A percentile compares a stretch with the other conserved stretches of the same genome.
phyloP scores from a whole-genome alignment of 805 yeast genomes.

The Candida sithepensis region DNA sequence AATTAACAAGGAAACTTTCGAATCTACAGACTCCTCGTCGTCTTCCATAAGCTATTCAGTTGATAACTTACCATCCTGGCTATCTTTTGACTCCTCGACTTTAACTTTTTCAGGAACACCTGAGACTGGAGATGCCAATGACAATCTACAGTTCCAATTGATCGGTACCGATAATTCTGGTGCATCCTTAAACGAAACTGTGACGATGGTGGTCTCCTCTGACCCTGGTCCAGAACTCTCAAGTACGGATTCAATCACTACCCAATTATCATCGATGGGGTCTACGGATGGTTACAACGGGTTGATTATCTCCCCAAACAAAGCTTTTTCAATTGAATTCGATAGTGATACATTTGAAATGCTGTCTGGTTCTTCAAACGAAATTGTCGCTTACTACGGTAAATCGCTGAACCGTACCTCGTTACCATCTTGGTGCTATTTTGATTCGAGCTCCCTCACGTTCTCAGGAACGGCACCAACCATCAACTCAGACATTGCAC shows the following conservation, averaged over 20 bases:
- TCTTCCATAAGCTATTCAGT: slow-evolving; percentile 54
- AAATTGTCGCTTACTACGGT: slow-evolving; percentile 71
- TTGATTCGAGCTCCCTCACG: slow-evolving; percentile 57
- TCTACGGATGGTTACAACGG: slow-evolving; percentile 74
- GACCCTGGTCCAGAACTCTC: slow-evolving; percentile 52
- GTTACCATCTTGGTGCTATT: slow-evolving; percentile 84
- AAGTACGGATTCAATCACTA: slow-evolving; percentile 38
- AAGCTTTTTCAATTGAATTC: slow-evolving; percentile 62
- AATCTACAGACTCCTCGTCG: slow-evolving; percentile 34
- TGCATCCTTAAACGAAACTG: slow-evolving; percentile 40
- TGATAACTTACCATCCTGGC: slow-evolving; percentile 70
- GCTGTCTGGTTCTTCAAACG: slow-evolving; percentile 38
- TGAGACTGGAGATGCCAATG: slow-evolving; percentile 38
- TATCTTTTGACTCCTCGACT: slow-evolving; percentile 59
- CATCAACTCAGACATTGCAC: slow-evolving; percentile 83
- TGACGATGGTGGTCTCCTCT: slow-evolving; percentile 57
- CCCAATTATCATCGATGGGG: slow-evolving; percentile 62
- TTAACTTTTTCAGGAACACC: slow-evolving; percentile 74
- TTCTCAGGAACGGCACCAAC: slow-evolving; percentile 88
- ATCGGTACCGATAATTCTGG: slow-evolving; percentile 65
- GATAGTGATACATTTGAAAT: slow-evolving; percentile 55
- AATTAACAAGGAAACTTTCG: slow-evolving; percentile 67
- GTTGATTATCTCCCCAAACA: slow-evolving; percentile 68
- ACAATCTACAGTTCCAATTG: slow-evolving; percentile 46
- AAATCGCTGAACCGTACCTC: slow-evolving; percentile 80